Percentiles rank a stretch among this genome's conserved stretches.
Conservation (phyloP, 345 rosid species). For the Salix koriyanagi region DNA sequence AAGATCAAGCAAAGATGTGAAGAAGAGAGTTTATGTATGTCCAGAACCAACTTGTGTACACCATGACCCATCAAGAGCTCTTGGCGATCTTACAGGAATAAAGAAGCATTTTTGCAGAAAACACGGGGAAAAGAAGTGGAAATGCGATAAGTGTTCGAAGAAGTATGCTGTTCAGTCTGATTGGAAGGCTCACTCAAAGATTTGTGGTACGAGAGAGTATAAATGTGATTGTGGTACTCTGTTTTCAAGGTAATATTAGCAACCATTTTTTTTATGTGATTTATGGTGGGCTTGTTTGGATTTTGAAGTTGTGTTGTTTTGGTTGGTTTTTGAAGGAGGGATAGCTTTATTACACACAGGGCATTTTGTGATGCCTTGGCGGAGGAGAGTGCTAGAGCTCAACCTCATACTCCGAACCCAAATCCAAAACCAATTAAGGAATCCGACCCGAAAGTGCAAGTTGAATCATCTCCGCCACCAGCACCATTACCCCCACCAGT, state of each 20-base stretch:
- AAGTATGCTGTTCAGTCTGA: conserved; percentile 95
- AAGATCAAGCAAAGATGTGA: conserved; percentile 83
- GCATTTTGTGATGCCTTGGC: conserved; percentile 94
- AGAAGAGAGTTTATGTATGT: conserved; percentile 87
- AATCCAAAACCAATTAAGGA: conserved; percentile 20
- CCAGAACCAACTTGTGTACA: conserved; percentile 79
- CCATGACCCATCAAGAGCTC: conserved; percentile 82
- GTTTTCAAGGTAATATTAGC: conserved; percentile 64
- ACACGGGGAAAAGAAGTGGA: conserved; percentile 96
- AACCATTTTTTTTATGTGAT: background rate
- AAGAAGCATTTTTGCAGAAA: conserved; percentile 97
- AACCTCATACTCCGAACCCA: conserved; percentile 17
- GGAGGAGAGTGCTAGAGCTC: conserved; percentile 64
- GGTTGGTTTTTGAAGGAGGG: conserved; percentile 53
- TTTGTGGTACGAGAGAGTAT: conserved; percentile 92
- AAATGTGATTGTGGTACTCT: conserved; percentile 88
- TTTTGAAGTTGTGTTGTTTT: background rate
- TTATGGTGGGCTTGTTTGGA: conserved; percentile 5
- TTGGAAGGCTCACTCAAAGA: conserved; percentile 95
- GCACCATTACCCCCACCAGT: conserved; percentile 12
- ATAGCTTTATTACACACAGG: conserved; percentile 88
- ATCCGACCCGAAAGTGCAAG: conserved; percentile 29
- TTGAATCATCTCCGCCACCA: conserved; percentile 31
- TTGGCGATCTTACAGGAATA: conserved; percentile 94
- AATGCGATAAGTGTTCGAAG: conserved; percentile 92